phyloP scores from a whole-genome alignment of 2,329 filamentous ascomycete genomes.

The Aaosphaeria pasadenensis region DNA sequence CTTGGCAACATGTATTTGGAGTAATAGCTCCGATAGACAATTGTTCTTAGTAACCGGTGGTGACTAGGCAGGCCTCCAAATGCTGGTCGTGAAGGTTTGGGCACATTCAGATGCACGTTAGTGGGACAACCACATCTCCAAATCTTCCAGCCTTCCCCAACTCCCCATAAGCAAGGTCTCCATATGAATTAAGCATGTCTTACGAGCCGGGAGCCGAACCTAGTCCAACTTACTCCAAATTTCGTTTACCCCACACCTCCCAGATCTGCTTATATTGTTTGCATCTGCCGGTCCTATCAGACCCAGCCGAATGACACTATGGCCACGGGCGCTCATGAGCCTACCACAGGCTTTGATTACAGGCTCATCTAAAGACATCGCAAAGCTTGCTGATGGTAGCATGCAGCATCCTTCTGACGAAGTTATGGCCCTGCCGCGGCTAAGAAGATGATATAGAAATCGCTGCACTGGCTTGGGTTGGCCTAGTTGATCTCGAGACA shows the following conservation, averaged over 20 bases:
- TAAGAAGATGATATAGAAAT: slow-evolving; percentile 5
- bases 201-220: neutral
- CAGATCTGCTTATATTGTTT: slow-evolving; percentile 10
- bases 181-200: neutral
- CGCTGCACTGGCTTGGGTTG: neutral
- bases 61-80: no score
- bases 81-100: neutral
- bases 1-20: slow-evolving; percentile 9
- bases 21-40: neutral
- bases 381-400: neutral
- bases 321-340: slow-evolving; percentile 7
- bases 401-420: no score
- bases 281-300: slow-evolving; percentile 22
- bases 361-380: slow-evolving; percentile 15
- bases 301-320: slow-evolving; percentile 8
- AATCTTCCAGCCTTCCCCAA: neutral
- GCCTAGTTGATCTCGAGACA: neutral
- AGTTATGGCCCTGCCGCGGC: slow-evolving; percentile 1
- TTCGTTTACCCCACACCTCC: slow-evolving; percentile 15
- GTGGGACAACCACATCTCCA: neutral
- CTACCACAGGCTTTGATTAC: slow-evolving; percentile 16
- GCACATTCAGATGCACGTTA: neutral
- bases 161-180: neutral
- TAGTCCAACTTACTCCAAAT: slow-evolving; percentile 4
- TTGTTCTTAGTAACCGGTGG: neutral